Conservation (phyloP, 2,329 filamentous ascomycete genomes). For the Ceratocystis lukuohia region DNA sequence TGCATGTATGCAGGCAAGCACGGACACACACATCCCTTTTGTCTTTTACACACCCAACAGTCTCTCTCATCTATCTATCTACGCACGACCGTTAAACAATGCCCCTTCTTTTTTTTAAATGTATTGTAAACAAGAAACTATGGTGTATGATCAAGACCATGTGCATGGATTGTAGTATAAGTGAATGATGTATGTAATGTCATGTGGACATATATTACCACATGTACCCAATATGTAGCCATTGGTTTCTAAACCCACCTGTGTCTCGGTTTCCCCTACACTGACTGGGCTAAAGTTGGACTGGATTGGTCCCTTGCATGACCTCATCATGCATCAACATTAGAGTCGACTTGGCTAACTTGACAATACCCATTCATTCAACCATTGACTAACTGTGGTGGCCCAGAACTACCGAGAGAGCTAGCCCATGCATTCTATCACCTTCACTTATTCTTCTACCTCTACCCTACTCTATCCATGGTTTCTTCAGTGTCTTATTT, state of each 20-base stretch:
- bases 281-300: no score
- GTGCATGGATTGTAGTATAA: no score
- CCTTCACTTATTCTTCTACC: no score
- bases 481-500: not conserved
- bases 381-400: not conserved
- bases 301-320: not conserved
- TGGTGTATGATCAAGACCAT: no score
- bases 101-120: not conserved
- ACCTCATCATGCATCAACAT: not conserved
- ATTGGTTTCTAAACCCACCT: not conserved
- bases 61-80: not conserved
- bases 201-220: no score
- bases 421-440: no score
- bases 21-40: not conserved
- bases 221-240: no score
- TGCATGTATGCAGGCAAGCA: no score
- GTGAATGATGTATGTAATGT: no score
- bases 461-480: no score
- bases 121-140: not conserved
- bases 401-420: no score
- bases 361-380: not conserved
- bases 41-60: not conserved
- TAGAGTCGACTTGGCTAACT: not conserved
- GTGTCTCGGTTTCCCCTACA: not conserved
- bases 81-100: constrained; percentile 3